Conservation (phyloP, 1,284 basidiomycete genomes). For the Exobasidium rhododendri region DNA sequence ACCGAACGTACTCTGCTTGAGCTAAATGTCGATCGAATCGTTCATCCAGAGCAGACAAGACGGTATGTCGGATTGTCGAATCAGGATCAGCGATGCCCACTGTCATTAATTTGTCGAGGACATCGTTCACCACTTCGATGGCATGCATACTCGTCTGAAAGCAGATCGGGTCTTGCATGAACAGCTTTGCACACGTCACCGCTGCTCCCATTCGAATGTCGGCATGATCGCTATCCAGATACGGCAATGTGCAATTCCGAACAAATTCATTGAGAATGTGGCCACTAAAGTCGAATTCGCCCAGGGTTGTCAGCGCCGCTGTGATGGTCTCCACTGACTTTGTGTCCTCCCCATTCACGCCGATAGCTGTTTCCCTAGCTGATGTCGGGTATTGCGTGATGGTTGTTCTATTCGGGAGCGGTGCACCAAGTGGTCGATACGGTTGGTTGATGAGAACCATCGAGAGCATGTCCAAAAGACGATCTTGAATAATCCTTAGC, state of each 20-base stretch:
- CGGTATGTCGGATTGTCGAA: slow-evolving; percentile 56
- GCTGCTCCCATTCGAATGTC: slow-evolving; percentile 89
- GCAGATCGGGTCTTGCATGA: slow-evolving; percentile 92
- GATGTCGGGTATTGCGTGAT: not conserved
- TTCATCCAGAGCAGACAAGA: slow-evolving; percentile 82
- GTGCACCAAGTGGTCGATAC: slow-evolving; percentile 49
- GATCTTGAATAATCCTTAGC: slow-evolving; percentile 86
- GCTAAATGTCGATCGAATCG: slow-evolving; percentile 98
- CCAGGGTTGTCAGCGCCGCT: slow-evolving; percentile 81
- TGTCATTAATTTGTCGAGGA: slow-evolving; percentile 91
- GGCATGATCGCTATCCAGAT: slow-evolving; percentile 85
- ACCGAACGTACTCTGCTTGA: slow-evolving; percentile 95
- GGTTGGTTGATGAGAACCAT: slow-evolving; percentile 48
- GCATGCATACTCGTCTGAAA: slow-evolving; percentile 94
- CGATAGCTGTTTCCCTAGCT: slow-evolving; percentile 59
- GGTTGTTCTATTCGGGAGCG: slow-evolving; percentile 21
- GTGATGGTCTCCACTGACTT: slow-evolving; percentile 65
- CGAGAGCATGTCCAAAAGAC: slow-evolving; percentile 46
- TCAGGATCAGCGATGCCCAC: slow-evolving; percentile 92
- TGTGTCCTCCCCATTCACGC: slow-evolving; percentile 10
- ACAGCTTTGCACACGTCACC: slow-evolving; percentile 79
- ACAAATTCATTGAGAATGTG: slow-evolving; percentile 97
- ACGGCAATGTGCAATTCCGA: slow-evolving; percentile 83
- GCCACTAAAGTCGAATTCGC: slow-evolving; percentile 82
- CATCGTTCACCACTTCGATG: slow-evolving; percentile 95